Base-by-base conservation (phyloP, 2,329 filamentous ascomycete species). In the Plenodomus tracheiphilus region DNA sequence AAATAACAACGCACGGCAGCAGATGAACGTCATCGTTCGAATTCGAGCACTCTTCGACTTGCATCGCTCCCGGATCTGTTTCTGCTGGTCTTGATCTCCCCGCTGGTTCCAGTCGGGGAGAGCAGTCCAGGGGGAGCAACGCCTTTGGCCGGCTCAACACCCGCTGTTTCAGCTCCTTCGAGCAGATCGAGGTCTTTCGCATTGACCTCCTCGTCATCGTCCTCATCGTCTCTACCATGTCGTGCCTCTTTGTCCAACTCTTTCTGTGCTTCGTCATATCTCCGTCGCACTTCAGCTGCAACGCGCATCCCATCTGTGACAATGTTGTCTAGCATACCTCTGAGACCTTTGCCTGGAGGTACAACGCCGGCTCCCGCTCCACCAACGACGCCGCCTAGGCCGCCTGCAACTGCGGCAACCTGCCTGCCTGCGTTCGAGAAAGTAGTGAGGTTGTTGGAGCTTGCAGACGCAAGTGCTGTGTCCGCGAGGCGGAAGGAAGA, bases 271-370 rank as follows among this genome's bases (percentile, higher is more conserved):
- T 99, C 94, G 55, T 99, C 93, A 87, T 97, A 96, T 38, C 92
- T 82, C 63, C 92, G 85, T 58, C 89, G 82, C 43, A 99, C 93
- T 71, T 99, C 94, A 1, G 88, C 89, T 0, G 94, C 94, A 49
- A 97, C 93, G 28, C 93, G 87, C 86, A 97, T 97, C 36, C 94
- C 94, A 68, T 99, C 94, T 1, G 89, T 96, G 56, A 97, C 94
- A 63, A 99, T 97, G 63, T 96, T 96, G 75, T 99, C 94, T 34
- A 99, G 79, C 50, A 99, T 94, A 17, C 94, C 94, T 36, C 94
- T 83, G 1, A 99, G 81, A 18, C 94, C 91, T 58, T 92, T 88
- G 16, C 81, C 81, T 1, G 84, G 80, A 39, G 79, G 84, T 28
- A 83, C 79, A 64, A 86, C 79, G 53, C 86, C 81, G 21, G 69